phyloP scores from a whole-genome alignment of 345 rosid genomes.

The Populus pruinosa region DNA sequence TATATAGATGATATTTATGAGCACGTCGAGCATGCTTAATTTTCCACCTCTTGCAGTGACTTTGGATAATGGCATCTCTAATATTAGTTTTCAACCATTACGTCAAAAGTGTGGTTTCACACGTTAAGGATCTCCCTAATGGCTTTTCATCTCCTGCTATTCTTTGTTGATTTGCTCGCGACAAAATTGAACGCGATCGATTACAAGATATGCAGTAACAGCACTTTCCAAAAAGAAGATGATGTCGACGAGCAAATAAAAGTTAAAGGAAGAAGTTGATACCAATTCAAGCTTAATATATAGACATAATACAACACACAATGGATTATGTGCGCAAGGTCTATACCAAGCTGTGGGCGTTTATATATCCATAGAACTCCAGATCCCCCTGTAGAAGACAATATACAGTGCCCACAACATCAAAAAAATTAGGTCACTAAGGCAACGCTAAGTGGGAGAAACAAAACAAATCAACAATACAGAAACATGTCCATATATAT shows the following conservation, averaged over 20 bases:
- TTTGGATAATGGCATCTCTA: background rate
- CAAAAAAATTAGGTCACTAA: background rate
- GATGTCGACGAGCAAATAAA: background rate
- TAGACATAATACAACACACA: too few species aligned
- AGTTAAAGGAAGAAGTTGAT: background rate
- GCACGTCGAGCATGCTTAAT: background rate
- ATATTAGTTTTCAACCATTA: background rate
- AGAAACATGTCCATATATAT: background rate
- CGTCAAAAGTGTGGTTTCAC: background rate
- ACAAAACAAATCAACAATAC: background rate
- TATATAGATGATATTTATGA: background rate
- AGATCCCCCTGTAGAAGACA: background rate
- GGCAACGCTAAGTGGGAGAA: background rate
- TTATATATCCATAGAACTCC: background rate
- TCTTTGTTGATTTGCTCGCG: background rate
- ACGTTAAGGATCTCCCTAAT: background rate
- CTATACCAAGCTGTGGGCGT: conserved; percentile 6
- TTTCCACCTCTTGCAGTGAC: background rate
- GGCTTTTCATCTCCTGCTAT: background rate
- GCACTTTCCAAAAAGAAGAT: background rate
- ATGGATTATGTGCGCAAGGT: background rate
- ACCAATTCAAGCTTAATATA: background rate
- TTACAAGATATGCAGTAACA: background rate
- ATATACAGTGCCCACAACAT: background rate
- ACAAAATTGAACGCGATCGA: background rate